phyloP scores from a whole-genome alignment of 2,329 filamentous ascomycete genomes.

The Fusarium tricinctum region DNA sequence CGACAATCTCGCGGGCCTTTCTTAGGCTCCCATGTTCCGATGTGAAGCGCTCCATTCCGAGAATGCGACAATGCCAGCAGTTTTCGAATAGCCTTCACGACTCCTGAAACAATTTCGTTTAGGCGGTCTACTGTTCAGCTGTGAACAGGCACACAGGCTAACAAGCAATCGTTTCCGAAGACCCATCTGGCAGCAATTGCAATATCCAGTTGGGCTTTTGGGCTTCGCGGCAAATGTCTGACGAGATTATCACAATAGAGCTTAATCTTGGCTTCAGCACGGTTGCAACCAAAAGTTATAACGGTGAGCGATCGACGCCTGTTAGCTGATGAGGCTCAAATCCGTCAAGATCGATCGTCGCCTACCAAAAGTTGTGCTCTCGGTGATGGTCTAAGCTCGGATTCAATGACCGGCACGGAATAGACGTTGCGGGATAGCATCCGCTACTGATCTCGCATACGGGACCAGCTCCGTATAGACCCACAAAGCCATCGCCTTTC shows the following conservation, averaged over 20 bases:
- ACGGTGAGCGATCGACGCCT: slow-evolving; percentile 19
- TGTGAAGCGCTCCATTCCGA: slow-evolving; percentile 40
- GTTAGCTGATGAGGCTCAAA: slow-evolving; percentile 40
- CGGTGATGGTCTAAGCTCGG: slow-evolving; percentile 21
- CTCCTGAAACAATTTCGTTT: slow-evolving; percentile 16
- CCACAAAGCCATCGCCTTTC: slow-evolving; percentile 11
- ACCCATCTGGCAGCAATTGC: slow-evolving; percentile 37
- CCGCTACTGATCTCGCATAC: slow-evolving; percentile 24
- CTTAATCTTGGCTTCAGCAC: slow-evolving; percentile 36
- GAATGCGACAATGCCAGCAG: slow-evolving; percentile 23
- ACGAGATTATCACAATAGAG: slow-evolving; percentile 11
- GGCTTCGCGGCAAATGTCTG: slow-evolving; percentile 14
- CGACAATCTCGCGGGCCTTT: slow-evolving; percentile 31
- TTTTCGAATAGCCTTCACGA: slow-evolving; percentile 18
- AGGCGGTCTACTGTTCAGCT: slow-evolving; percentile 32
- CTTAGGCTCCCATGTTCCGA: slow-evolving; percentile 27
- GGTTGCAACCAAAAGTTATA: slow-evolving; percentile 22
- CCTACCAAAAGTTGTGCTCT: slow-evolving; percentile 11
- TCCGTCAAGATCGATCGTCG: slow-evolving; percentile 34
- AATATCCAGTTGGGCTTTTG: slow-evolving; percentile 26
- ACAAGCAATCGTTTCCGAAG: slow-evolving; percentile 10
- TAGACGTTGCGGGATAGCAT: slow-evolving; percentile 1
- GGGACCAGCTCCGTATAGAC: slow-evolving; percentile 22
- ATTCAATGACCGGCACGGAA: neutral
- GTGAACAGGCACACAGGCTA: neutral